Evolutionary conservation across 768 basidiomycete species (phyloP).

Genomic region (Lactarius quietus): DNA sequence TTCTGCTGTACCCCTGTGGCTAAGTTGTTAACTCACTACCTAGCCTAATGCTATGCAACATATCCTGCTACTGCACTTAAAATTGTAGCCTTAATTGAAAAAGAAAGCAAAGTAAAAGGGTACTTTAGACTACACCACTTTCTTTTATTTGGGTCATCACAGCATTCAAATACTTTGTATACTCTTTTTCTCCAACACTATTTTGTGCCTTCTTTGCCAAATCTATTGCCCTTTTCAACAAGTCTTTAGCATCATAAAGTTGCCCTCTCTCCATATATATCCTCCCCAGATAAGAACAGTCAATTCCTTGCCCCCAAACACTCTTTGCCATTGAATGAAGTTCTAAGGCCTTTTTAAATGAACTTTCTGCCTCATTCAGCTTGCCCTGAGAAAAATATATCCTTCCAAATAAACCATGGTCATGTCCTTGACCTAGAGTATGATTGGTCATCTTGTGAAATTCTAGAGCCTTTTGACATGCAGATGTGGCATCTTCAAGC

Average conservation of each 20-base stretch:
- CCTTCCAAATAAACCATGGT: no score
- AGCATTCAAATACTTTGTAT: neutral
- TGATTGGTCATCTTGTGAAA: no score
- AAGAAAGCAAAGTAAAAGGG: no score
- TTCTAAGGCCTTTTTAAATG: neutral
- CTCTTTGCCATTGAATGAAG: neutral
- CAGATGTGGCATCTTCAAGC: no score
- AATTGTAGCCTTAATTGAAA: constrained; percentile 11
- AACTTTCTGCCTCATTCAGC: no score
- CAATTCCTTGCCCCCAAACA: neutral
- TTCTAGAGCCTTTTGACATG: no score
- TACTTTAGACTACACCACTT: neutral
- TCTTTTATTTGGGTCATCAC: neutral
- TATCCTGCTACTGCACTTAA: no score
- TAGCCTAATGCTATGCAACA: no score
- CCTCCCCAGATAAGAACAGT: neutral
- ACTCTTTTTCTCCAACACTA: neutral
- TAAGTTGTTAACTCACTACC: no score
- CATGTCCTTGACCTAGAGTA: no score
- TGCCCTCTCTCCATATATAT: neutral
- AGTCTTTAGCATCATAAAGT: neutral
- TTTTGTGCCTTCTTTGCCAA: neutral
- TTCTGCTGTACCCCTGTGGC: no score
- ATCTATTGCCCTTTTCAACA: neutral
- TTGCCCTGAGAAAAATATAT: no score